Conservation (phyloP, 148 eudicot genomes). For the Arbutus unedo region DNA sequence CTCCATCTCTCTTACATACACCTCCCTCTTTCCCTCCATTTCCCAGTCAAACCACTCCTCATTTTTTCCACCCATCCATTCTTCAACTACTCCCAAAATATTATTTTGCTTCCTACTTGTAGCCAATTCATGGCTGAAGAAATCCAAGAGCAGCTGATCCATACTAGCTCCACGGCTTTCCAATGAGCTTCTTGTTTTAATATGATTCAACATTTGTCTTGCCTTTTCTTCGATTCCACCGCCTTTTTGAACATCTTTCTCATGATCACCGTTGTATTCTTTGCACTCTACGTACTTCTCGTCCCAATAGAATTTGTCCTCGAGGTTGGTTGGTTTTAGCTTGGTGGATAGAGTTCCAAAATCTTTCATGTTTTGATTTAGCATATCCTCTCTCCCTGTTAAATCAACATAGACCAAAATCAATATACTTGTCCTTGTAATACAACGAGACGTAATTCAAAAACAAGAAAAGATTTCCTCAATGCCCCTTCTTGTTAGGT, state of each 20-base stretch:
- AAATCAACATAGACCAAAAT: neutral
- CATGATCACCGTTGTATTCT: neutral
- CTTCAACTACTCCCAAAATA: slow-evolving; percentile 22
- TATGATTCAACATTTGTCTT: slow-evolving; percentile 12
- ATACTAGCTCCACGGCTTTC: neutral
- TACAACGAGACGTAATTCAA: neutral
- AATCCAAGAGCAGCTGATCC: slow-evolving; percentile 26
- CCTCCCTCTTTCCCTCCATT: slow-evolving; percentile 22
- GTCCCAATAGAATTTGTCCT: neutral
- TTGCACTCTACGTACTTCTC: neutral
- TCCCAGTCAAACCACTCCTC: slow-evolving; percentile 19
- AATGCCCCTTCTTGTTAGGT: no score
- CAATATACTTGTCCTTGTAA: neutral
- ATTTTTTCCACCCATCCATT: slow-evolving; percentile 20
- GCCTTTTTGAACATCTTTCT: slow-evolving; percentile 13
- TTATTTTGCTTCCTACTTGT: neutral
- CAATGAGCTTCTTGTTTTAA: slow-evolving; percentile 9
- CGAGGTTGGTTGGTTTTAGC: slow-evolving; percentile 9
- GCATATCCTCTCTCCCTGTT: slow-evolving; percentile 38
- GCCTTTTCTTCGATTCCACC: slow-evolving; percentile 23
- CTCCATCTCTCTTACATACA: slow-evolving; percentile 42
- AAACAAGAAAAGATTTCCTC: neutral
- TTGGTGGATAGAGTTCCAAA: slow-evolving; percentile 35
- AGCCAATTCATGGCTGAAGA: slow-evolving; percentile 25
- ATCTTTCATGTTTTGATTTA: slow-evolving; percentile 36